Evolutionary conservation across 139 green algal species (phyloP).

Genomic region (Pseudopediastrum boryanum): DNA sequence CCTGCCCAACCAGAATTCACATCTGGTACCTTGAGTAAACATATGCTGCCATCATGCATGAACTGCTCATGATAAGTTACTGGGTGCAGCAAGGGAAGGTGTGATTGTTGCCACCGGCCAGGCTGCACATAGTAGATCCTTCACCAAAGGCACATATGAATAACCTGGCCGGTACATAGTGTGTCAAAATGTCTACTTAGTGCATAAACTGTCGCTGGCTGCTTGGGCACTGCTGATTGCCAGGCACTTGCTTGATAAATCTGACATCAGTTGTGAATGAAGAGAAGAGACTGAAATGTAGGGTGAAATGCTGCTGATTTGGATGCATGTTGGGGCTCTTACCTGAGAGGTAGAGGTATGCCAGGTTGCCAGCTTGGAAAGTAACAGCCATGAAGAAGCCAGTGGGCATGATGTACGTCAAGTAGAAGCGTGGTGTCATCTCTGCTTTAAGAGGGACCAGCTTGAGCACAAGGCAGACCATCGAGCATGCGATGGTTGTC

Average conservation of each 20-base stretch:
- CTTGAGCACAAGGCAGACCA: not conserved
- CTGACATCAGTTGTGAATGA: not conserved
- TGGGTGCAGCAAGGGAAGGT: too few species aligned
- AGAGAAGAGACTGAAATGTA: too few species aligned
- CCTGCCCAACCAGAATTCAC: too few species aligned
- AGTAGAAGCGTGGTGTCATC: not conserved
- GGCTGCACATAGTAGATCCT: too few species aligned
- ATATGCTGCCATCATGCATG: too few species aligned
- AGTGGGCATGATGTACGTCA: conserved; percentile 13
- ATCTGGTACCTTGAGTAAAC: too few species aligned
- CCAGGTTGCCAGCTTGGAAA: conserved; percentile 22
- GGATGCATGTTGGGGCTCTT: too few species aligned
- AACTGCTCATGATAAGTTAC: too few species aligned
- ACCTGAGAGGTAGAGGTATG: conserved; percentile 34
- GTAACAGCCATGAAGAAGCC: conserved; percentile 24
- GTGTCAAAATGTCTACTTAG: not conserved
- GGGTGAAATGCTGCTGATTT: too few species aligned
- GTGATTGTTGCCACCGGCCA: too few species aligned
- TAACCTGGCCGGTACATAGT: not conserved
- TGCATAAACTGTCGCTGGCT: not conserved
- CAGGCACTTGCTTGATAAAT: not conserved
- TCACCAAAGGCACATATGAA: too few species aligned
- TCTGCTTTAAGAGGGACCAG: not conserved
- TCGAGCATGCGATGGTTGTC: not conserved
- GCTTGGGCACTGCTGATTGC: not conserved